A percentile compares a stretch with the other conserved stretches of the same genome.
Evolutionary conservation across 2,329 filamentous ascomycete species (phyloP).

Genomic region (Diaporthe citrichinensis): DNA sequence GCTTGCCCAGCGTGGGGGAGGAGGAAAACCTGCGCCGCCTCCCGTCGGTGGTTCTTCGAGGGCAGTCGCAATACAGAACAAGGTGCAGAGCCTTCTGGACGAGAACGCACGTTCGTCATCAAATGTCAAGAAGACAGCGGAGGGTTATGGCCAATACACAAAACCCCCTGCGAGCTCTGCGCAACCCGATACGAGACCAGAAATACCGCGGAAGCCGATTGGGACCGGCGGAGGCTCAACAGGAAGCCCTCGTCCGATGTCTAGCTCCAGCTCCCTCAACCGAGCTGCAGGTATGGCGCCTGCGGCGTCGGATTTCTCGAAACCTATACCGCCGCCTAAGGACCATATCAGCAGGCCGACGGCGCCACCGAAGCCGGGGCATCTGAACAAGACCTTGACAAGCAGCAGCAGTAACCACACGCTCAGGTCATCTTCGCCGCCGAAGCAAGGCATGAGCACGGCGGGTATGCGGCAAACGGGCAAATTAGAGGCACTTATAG

Average conservation of each 20-base stretch:
- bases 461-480: slow-evolving; percentile 47
- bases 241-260: slow-evolving; percentile 46
- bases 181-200: slow-evolving; percentile 57
- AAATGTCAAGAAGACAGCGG: slow-evolving; percentile 77
- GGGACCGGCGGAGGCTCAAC: slow-evolving; percentile 47
- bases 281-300: slow-evolving; percentile 43
- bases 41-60: slow-evolving; percentile 72
- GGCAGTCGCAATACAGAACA: slow-evolving; percentile 90
- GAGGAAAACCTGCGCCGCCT: slow-evolving; percentile 58
- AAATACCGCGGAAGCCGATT: slow-evolving; percentile 67
- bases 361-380: slow-evolving; percentile 73
- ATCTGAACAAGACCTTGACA: slow-evolving; percentile 70
- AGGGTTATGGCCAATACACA: slow-evolving; percentile 92
- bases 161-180: slow-evolving; percentile 61
- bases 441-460: slow-evolving; percentile 54
- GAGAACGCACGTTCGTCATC: slow-evolving; percentile 77
- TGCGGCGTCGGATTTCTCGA: slow-evolving; percentile 34
- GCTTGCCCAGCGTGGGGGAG: slow-evolving; percentile 73
- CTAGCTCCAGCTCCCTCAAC: slow-evolving; percentile 36
- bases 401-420: slow-evolving; percentile 35
- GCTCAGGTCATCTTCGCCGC: slow-evolving; percentile 58
- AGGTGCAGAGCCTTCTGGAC: slow-evolving; percentile 86
- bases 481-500: slow-evolving; percentile 57
- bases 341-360: slow-evolving; percentile 57
- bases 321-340: slow-evolving; percentile 49